phyloP scores from a whole-genome alignment of 1,284 basidiomycete species.

The Lentinula novae-zelandiae region DNA sequence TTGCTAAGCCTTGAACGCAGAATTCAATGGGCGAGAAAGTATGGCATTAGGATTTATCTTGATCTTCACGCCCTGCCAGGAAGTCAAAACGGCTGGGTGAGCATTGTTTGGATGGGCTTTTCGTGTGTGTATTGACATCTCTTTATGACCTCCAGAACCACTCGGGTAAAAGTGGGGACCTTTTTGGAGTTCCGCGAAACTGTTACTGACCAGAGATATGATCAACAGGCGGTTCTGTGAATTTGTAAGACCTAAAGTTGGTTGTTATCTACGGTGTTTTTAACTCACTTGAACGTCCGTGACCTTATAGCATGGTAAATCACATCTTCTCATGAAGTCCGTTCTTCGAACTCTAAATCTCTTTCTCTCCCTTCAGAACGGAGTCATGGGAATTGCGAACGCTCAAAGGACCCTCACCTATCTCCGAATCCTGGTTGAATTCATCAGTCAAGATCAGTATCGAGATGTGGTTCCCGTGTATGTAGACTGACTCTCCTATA shows the following conservation, averaged over 20 bases:
- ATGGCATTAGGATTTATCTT: conserved; percentile 85
- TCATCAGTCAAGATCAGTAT: conserved; percentile 77
- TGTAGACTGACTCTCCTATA: conserved; percentile 15
- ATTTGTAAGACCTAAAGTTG: conserved; percentile 31
- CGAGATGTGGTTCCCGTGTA: conserved; percentile 69
- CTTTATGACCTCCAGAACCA: background rate
- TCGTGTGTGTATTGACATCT: background rate
- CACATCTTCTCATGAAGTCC: background rate
- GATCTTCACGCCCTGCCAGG: conserved; percentile 76
- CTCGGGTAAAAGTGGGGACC: conserved; percentile 7
- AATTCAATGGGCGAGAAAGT: conserved; percentile 87
- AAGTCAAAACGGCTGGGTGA: conserved; percentile 70
- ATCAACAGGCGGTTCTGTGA: conserved; percentile 33
- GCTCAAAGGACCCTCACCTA: conserved; percentile 78
- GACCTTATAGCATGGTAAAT: background rate
- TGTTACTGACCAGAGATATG: conserved; percentile 13
- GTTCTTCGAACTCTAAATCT: background rate
- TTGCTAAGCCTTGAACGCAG: conserved; percentile 29
- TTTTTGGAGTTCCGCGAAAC: conserved; percentile 4
- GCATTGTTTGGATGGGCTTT: conserved; percentile 10
- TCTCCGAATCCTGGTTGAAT: conserved; percentile 73
- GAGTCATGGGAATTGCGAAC: conserved; percentile 57
- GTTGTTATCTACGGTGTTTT: background rate
- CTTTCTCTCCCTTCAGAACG: conserved; percentile 13
- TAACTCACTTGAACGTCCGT: background rate